These are phyloP conservation scores for Groenewaldozyma sp. DNA, from an alignment of 1,139 yeast species.

Conservation along the genomic window DNA sequence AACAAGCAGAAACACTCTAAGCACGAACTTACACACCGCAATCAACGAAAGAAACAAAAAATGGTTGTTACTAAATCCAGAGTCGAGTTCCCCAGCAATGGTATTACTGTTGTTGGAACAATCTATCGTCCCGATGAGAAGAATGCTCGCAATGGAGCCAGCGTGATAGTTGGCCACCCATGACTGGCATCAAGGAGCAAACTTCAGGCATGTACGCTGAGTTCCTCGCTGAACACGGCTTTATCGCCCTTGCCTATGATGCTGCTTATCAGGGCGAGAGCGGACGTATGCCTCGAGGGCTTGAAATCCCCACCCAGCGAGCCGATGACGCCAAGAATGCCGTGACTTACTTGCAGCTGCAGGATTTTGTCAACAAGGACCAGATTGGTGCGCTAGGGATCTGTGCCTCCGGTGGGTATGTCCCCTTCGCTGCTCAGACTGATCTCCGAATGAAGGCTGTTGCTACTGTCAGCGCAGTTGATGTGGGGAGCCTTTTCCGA, in stretches of 20 bases:
- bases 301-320: conserved; percentile 12
- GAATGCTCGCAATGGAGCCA: conserved; percentile 1
- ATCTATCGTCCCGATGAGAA: too few relatives aligned
- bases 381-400: conserved; percentile 11
- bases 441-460: conserved; percentile 12
- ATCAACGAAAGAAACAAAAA: too few relatives aligned
- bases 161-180: conserved; percentile 3
- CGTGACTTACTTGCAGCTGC: conserved; percentile 9
- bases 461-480: conserved; percentile 2
- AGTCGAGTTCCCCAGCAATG: too few relatives aligned
- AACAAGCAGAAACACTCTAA: too few relatives aligned
- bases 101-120: too few relatives aligned
- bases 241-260: conserved; percentile 11
- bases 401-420: conserved; percentile 15
- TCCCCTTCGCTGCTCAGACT: conserved; percentile 9
- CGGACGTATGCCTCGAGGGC: conserved; percentile 12
- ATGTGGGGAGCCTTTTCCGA: not conserved
- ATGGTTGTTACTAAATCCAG: too few relatives aligned
- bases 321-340: conserved; percentile 12
- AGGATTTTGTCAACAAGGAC: conserved; percentile 9
- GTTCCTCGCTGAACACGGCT: conserved; percentile 11
- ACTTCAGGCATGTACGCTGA: conserved; percentile 12
- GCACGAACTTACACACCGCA: too few relatives aligned
- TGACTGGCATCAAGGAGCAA: conserved; percentile 13
- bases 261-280: conserved; percentile 15